phyloP scores from a whole-genome alignment of 176 grass and related monocot species.

The Otatea glauca region DNA sequence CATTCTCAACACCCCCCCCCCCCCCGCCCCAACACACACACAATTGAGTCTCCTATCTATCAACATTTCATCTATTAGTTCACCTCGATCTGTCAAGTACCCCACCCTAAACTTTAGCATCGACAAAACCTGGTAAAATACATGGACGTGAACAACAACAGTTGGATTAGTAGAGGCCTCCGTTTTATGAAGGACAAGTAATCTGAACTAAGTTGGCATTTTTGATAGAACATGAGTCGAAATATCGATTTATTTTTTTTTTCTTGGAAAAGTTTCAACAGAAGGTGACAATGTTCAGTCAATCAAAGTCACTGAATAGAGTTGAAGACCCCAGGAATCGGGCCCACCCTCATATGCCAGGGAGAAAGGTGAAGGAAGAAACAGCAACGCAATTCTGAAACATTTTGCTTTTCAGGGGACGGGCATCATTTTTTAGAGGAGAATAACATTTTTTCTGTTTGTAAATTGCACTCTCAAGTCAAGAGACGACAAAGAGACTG shows the following conservation, averaged over 20 bases:
- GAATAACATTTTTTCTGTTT: not conserved
- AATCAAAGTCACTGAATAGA: not conserved
- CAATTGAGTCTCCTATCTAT: not conserved
- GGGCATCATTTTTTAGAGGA: not conserved
- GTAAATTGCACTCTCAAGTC: not conserved
- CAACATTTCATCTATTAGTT: not conserved
- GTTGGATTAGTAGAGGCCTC: no score
- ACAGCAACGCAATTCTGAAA: not conserved
- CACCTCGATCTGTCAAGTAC: not conserved
- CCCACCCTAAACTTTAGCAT: not conserved
- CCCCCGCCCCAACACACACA: no score
- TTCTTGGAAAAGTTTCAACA: conserved; percentile 4
- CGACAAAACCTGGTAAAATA: not conserved
- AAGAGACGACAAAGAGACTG: not conserved
- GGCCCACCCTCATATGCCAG: not conserved
- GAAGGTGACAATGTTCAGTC: conserved; percentile 18
- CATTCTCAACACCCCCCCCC: not conserved
- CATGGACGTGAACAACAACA: no score
- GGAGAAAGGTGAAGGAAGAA: not conserved
- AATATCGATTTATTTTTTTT: not conserved
- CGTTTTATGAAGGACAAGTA: not conserved
- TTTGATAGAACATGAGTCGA: not conserved
- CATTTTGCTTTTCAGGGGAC: not conserved
- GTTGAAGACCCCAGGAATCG: not conserved
- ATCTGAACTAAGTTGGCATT: no score